Conservation (phyloP, 768 basidiomycete species). For the Suillus bovinus region DNA sequence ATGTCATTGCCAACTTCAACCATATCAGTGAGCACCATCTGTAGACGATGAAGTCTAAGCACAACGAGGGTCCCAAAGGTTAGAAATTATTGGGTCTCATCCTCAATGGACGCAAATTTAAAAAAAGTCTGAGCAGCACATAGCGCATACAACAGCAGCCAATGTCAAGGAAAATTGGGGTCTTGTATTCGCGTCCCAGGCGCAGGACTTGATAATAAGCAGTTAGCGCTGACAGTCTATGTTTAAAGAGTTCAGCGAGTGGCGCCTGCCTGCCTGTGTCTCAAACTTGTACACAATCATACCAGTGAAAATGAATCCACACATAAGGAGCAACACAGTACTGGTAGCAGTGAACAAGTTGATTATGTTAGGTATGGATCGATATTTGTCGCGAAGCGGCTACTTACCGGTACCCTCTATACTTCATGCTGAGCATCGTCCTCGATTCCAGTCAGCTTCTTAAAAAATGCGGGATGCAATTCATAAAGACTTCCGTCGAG, state of each 20-base stretch:
- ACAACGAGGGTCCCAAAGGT: no score
- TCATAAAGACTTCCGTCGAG: slow-evolving; percentile 8
- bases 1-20: slow-evolving; percentile 37
- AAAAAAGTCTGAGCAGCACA: no score
- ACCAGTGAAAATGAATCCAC: no score
- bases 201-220: slow-evolving; percentile 25
- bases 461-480: slow-evolving; percentile 20
- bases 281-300: no score
- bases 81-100: no score
- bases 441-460: slow-evolving; percentile 23
- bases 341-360: not conserved
- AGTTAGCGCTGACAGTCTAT: not conserved
- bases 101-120: no score
- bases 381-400: not conserved
- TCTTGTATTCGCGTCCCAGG: slow-evolving; percentile 30
- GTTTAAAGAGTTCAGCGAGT: no score
- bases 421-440: slow-evolving; percentile 27
- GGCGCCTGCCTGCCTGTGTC: no score
- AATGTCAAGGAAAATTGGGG: slow-evolving; percentile 40
- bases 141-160: slow-evolving; percentile 38
- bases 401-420: slow-evolving; percentile 22
- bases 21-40: not conserved
- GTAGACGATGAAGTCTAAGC: not conserved
- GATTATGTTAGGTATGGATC: not conserved
- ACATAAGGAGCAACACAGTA: slow-evolving; percentile 16